These are phyloP conservation scores for Aspergillus bridgeri DNA, from an alignment of 495 filamentous ascomycete species.

Conservation along the genomic window DNA sequence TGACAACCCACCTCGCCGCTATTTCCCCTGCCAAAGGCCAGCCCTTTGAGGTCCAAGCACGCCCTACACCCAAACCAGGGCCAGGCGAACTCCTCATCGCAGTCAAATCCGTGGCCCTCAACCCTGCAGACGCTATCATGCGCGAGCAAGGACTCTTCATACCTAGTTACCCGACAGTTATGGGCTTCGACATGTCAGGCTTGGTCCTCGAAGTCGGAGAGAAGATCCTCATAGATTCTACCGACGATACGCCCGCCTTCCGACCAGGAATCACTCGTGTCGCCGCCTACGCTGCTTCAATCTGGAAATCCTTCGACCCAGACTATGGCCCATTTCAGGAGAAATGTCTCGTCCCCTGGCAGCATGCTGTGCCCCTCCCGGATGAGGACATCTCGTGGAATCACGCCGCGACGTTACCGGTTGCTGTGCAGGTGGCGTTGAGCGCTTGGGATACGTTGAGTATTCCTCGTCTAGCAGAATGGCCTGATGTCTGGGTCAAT, in stretches of 20 bases:
- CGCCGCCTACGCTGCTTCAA: slow-evolving; percentile 36
- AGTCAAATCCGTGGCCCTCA: slow-evolving; percentile 49
- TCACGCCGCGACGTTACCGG: slow-evolving; percentile 42
- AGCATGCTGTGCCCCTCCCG: slow-evolving; percentile 36
- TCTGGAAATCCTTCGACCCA: slow-evolving; percentile 33
- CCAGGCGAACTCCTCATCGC: slow-evolving; percentile 47
- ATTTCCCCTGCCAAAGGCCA: slow-evolving; percentile 29
- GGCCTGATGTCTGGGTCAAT: slow-evolving; percentile 1
- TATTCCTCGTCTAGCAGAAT: slow-evolving; percentile 21
- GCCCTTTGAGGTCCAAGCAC: slow-evolving; percentile 32
- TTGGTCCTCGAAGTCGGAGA: slow-evolving; percentile 42
- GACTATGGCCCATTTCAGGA: slow-evolving; percentile 50
- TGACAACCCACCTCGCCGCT: slow-evolving; percentile 43
- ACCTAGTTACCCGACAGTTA: slow-evolving; percentile 38
- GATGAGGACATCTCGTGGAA: slow-evolving; percentile 36
- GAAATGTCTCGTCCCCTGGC: slow-evolving; percentile 36
- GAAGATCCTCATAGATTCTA: slow-evolving; percentile 28
- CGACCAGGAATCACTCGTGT: slow-evolving; percentile 40
- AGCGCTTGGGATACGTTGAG: slow-evolving; percentile 32
- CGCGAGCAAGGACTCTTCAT: slow-evolving; percentile 41
- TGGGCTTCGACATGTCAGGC: slow-evolving; percentile 48
- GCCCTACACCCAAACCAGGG: slow-evolving; percentile 40
- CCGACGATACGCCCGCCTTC: slow-evolving; percentile 17
- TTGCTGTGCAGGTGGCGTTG: slow-evolving; percentile 34
- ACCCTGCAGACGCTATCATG: slow-evolving; percentile 41